Evolutionary conservation across 352 stramenopile genomes (phyloP).

Genomic region (Globisporangium spinosum): DNA sequence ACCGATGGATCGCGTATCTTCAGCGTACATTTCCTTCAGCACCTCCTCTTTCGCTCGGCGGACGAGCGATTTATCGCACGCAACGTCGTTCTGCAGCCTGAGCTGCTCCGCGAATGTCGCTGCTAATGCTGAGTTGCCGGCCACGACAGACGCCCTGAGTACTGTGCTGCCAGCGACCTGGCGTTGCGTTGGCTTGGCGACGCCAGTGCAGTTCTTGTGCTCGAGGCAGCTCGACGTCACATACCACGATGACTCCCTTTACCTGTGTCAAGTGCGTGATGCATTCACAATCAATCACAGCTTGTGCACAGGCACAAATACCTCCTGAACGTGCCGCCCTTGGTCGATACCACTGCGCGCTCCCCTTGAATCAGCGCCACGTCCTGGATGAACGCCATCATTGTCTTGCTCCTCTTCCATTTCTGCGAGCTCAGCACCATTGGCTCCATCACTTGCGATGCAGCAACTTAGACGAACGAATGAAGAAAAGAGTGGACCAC

Average conservation of each 20-base stretch:
- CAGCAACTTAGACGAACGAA: too few relatives aligned
- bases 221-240: neutral
- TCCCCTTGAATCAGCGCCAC: neutral
- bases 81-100: too few relatives aligned
- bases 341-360: neutral
- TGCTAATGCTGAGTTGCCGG: neutral
- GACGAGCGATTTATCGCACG: too few relatives aligned
- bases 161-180: neutral
- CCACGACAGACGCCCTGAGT: neutral
- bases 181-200: neutral
- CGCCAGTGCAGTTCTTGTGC: neutral
- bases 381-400: too few relatives aligned
- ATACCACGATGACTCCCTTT: neutral
- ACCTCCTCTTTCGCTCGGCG: too few relatives aligned
- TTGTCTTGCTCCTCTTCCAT: too few relatives aligned
- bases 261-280: neutral
- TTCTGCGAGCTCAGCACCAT: too few relatives aligned
- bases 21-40: too few relatives aligned
- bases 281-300: neutral
- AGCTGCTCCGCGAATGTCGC: neutral
- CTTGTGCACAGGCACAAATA: neutral
- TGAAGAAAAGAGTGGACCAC: too few relatives aligned
- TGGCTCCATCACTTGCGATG: too few relatives aligned
- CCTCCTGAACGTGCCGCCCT: constrained; percentile 1
- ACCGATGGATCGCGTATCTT: too few relatives aligned